Conservation (phyloP, 1,284 basidiomycete species). For the Sporisorium iseilematis-ciliati region DNA sequence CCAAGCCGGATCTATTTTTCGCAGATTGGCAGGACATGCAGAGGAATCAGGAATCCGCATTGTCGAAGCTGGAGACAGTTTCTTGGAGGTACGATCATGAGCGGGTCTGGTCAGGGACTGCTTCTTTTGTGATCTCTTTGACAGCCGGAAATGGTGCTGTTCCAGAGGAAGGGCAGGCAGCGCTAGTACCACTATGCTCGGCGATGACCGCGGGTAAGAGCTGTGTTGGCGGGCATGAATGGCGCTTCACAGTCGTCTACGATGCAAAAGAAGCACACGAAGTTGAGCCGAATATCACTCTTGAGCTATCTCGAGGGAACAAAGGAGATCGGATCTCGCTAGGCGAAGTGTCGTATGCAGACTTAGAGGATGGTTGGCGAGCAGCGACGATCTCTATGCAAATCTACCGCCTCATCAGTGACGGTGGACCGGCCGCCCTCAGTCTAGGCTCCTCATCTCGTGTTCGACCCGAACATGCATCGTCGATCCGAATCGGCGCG, state of each 20-base stretch:
- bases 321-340: background rate
- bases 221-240: background rate
- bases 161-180: background rate
- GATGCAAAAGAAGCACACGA: background rate
- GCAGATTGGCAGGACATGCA: conserved; percentile 9
- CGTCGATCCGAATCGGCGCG: conserved; percentile 21
- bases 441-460: conserved; percentile 14
- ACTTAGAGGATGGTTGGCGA: conserved; percentile 13
- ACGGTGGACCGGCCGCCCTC: background rate
- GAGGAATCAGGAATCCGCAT: no score
- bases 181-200: conserved; percentile 24
- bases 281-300: background rate
- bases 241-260: conserved; percentile 18
- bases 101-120: conserved; percentile 21
- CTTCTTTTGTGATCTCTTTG: conserved; percentile 14
- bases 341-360: background rate
- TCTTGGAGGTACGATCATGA: conserved; percentile 23
- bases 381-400: background rate
- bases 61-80: background rate
- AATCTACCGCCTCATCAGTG: background rate
- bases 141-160: background rate
- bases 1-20: conserved; percentile 46
- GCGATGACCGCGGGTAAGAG: background rate
- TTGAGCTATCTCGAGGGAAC: background rate
- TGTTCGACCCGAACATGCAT: background rate